Conservation (phyloP, 1,284 basidiomycete genomes). For the Limonomyces culmigenus region DNA sequence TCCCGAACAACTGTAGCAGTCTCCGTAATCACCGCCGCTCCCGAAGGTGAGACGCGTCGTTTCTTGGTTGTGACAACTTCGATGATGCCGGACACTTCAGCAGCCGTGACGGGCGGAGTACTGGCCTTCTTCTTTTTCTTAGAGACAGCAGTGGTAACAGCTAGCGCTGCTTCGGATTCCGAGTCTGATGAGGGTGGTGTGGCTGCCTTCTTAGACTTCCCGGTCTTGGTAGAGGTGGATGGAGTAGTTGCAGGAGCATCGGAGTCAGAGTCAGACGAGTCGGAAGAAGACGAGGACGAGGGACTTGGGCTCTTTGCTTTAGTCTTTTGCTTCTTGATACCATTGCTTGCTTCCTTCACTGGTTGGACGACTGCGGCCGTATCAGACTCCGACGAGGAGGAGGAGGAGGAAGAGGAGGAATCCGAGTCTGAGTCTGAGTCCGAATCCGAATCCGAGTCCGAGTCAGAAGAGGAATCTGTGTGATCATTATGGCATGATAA, state of each 20-base stretch:
- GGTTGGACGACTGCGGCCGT: too few relatives aligned
- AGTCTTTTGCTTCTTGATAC: conserved; percentile 3
- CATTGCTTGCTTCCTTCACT: not conserved
- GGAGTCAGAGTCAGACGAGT: conserved; percentile 2
- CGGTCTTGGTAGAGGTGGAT: not conserved
- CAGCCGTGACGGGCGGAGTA: not conserved
- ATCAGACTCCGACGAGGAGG: not conserved
- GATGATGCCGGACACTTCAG: conserved; percentile 7
- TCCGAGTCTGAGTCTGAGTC: conserved; percentile 14
- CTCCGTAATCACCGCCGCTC: conserved; percentile 19
- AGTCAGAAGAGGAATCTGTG: conserved; percentile 5
- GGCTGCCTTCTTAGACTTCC: too few relatives aligned
- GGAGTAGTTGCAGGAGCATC: not conserved
- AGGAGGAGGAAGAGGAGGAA: conserved; percentile 8
- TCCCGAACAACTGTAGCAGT: conserved; percentile 9
- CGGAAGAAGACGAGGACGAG: not conserved
- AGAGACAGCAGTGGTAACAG: conserved; percentile 1
- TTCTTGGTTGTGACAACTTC: conserved; percentile 42
- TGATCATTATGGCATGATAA: too few relatives aligned
- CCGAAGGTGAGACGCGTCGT: conserved; percentile 33
- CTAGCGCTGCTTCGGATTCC: conserved; percentile 6
- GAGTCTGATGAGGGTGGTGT: too few relatives aligned
- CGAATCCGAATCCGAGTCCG: conserved; percentile 5
- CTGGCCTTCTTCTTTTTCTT: conserved; percentile 2
- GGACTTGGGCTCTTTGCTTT: not conserved